Evolutionary conservation across 768 basidiomycete genomes (phyloP).

Genomic region (Boletus tylopilopsis): DNA sequence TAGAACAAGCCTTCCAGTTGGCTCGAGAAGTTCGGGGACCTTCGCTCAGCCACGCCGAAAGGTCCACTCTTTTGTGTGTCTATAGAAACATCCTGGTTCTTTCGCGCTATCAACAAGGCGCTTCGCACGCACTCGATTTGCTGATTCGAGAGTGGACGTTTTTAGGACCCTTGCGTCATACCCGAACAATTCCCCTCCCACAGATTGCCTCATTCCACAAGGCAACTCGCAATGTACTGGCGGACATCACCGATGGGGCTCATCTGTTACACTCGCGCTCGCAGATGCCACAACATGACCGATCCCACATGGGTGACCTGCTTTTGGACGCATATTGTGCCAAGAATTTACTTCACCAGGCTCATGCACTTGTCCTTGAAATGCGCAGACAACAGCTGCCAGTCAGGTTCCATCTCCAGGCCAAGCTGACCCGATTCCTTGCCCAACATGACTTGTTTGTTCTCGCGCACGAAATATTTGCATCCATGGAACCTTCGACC

Average conservation of each 20-base stretch:
- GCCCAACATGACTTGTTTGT: conserved; percentile 36
- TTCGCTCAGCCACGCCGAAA: conserved; percentile 19
- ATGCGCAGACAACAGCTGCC: conserved; percentile 37
- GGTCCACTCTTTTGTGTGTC: conserved; percentile 22
- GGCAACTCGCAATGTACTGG: conserved; percentile 25
- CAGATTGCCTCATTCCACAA: conserved; percentile 27
- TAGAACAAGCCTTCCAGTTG: conserved; percentile 32
- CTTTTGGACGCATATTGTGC: conserved; percentile 40
- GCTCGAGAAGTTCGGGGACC: conserved; percentile 24
- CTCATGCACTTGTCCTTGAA: conserved; percentile 37
- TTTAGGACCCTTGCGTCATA: conserved; percentile 24
- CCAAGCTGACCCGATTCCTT: conserved; percentile 41
- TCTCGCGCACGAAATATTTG: conserved; percentile 44
- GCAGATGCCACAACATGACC: conserved; percentile 26
- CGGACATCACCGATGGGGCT: conserved; percentile 33
- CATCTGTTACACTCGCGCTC: conserved; percentile 19
- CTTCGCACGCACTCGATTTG: conserved; percentile 35
- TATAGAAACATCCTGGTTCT: conserved; percentile 39
- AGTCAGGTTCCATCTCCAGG: conserved; percentile 27
- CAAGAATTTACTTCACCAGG: conserved; percentile 32
- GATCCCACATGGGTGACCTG: conserved; percentile 34
- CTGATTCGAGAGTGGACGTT: conserved; percentile 38
- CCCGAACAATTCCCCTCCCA: conserved; percentile 1
- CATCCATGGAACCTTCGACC: conserved; percentile 25
- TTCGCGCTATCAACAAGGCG: conserved; percentile 31